These are phyloP conservation scores for Aspergillus thermomutatus DNA, from an alignment of 2,329 filamentous ascomycete species.

Conservation along the genomic window DNA sequence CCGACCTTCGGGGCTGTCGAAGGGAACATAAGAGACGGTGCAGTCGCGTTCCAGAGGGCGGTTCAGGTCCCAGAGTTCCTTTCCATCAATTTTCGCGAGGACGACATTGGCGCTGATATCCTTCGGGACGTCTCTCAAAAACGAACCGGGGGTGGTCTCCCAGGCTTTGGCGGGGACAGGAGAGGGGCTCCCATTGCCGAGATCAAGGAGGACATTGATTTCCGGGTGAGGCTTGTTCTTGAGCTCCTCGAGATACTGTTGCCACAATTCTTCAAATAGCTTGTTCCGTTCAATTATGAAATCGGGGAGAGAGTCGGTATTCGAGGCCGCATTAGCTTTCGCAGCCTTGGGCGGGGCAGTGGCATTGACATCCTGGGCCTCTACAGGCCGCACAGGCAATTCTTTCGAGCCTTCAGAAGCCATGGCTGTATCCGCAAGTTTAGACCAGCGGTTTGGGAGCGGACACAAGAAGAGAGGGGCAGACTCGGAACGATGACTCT, in stretches of 20 bases:
- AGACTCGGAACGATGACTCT: constrained; percentile 12
- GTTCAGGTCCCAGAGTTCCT: constrained; percentile 86
- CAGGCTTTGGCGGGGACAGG: constrained; percentile 67
- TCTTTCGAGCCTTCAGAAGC: constrained; percentile 35
- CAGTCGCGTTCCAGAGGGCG: constrained; percentile 85
- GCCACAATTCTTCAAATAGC: constrained; percentile 85
- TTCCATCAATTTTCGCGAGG: constrained; percentile 76
- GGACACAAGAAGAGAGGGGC: constrained; percentile 15
- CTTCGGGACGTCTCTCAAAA: constrained; percentile 78
- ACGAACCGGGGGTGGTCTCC: constrained; percentile 85
- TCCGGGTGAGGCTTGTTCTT: constrained; percentile 47
- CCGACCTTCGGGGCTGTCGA: constrained; percentile 73
- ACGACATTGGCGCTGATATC: constrained; percentile 77
- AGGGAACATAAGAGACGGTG: constrained; percentile 79
- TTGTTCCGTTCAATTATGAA: constrained; percentile 81
- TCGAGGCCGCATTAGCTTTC: constrained; percentile 25
- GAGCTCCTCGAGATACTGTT: constrained; percentile 74
- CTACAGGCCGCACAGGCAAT: constrained; percentile 34
- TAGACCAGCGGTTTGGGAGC: constrained; percentile 13
- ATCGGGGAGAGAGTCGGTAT: constrained; percentile 55
- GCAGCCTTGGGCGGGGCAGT: constrained; percentile 31
- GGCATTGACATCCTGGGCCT: constrained; percentile 17
- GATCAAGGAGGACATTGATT: constrained; percentile 48
- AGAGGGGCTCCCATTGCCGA: constrained; percentile 40
- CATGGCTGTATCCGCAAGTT: constrained; percentile 22